Conservation (phyloP, 2,329 filamentous ascomycete genomes). For the Diaporthe helianthi region DNA sequence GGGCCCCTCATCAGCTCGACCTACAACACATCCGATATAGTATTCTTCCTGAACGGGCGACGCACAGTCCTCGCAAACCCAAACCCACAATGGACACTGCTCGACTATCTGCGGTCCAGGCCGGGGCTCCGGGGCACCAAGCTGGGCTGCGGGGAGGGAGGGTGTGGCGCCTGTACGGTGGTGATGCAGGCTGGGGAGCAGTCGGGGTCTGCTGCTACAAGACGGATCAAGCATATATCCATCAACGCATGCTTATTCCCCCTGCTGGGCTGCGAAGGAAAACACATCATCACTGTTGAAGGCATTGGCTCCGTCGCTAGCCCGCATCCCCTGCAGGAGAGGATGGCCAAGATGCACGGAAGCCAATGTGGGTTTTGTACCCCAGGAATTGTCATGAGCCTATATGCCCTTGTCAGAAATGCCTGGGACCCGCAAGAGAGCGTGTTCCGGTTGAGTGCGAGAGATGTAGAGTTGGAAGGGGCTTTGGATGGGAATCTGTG, state of each 20-base stretch:
- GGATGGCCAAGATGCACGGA: conserved; percentile 88
- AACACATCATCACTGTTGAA: conserved; percentile 97
- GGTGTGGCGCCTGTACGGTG: conserved; percentile 94
- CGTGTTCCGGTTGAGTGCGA: conserved; percentile 40
- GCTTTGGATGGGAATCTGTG: conserved; percentile 97
- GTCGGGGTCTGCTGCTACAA: conserved; percentile 81
- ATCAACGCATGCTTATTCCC: conserved; percentile 96
- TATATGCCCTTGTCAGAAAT: conserved; percentile 92
- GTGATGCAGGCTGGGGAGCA: conserved; percentile 85
- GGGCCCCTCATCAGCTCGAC: neutral
- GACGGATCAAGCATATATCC: conserved; percentile 91
- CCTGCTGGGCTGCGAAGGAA: conserved; percentile 90
- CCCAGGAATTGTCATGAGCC: conserved; percentile 95
- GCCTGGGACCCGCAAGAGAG: conserved; percentile 65
- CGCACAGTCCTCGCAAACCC: conserved; percentile 13
- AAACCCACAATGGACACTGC: conserved; percentile 22
- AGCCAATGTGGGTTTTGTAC: conserved; percentile 96
- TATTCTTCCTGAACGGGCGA: conserved; percentile 19
- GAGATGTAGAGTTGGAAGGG: conserved; percentile 86
- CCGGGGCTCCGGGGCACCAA: conserved; percentile 20
- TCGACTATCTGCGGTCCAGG: conserved; percentile 18
- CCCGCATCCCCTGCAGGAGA: conserved; percentile 89
- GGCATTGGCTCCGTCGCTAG: conserved; percentile 87
- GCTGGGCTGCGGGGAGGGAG: conserved; percentile 87
- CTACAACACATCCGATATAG: neutral